These are phyloP conservation scores for Heteromeles arbutifolia DNA, from an alignment of 306 rosid species.

Conservation along the genomic window DNA sequence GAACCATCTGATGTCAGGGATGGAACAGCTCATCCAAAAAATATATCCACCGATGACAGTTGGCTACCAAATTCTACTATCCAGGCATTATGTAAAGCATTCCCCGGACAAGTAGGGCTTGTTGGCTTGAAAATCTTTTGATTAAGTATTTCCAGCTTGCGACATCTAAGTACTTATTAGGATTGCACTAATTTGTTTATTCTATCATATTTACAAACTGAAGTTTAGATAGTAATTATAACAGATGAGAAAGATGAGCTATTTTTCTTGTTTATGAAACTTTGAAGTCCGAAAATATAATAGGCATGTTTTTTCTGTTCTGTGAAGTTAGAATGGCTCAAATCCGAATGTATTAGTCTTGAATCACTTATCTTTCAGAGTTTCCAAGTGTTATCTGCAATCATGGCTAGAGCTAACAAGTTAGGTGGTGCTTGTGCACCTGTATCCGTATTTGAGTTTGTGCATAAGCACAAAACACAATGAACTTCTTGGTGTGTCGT, in stretches of 20 bases:
- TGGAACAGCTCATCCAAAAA: slow-evolving; percentile 18
- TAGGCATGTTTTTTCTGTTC: not conserved
- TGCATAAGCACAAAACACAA: not conserved
- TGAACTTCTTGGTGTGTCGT: not conserved
- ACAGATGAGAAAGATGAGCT: not conserved
- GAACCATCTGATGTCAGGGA: slow-evolving; percentile 31
- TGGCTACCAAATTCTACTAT: slow-evolving; percentile 55
- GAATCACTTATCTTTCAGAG: not conserved
- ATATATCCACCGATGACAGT: slow-evolving; percentile 31
- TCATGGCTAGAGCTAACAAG: not conserved
- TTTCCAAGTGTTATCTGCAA: not conserved
- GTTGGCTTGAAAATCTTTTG: not conserved
- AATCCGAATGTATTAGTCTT: not conserved
- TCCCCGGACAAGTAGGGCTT: slow-evolving; percentile 68
- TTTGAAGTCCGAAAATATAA: not conserved
- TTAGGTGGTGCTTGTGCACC: not conserved
- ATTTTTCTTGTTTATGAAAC: not conserved
- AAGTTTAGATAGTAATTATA: not conserved
- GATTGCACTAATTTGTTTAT: not conserved
- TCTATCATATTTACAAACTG: not conserved
- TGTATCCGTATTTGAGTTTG: not conserved
- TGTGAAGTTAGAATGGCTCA: not conserved
- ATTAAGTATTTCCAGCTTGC: slow-evolving; percentile 1
- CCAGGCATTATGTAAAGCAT: slow-evolving; percentile 61
- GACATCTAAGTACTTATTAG: not conserved